Conservation (phyloP, 805 yeast species). For the Naumovozyma castellii region DNA sequence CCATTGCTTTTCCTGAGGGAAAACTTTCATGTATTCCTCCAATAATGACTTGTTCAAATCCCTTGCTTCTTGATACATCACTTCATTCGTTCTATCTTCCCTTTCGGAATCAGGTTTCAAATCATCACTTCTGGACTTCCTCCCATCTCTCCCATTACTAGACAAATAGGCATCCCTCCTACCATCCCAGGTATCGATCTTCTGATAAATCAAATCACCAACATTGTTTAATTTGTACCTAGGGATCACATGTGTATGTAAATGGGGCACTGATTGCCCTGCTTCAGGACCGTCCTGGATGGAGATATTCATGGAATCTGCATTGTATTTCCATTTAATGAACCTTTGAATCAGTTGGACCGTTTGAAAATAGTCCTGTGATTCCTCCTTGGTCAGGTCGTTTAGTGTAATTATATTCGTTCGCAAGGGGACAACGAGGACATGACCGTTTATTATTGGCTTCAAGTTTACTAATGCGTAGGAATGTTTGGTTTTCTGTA, state of each 20-base stretch:
- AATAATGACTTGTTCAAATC: conserved; percentile 38
- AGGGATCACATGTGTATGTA: conserved; percentile 91
- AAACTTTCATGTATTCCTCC: conserved; percentile 7
- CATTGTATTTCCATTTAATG: conserved; percentile 56
- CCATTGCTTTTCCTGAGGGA: conserved; percentile 5
- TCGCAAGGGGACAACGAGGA: conserved; percentile 76
- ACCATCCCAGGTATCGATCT: conserved; percentile 48
- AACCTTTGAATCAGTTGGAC: conserved; percentile 63
- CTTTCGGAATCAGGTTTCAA: conserved; percentile 45
- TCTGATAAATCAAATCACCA: conserved; percentile 67
- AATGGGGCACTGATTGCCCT: conserved; percentile 92
- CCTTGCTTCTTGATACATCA: conserved; percentile 64
- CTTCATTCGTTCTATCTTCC: conserved; percentile 45
- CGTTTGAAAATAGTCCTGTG: conserved; percentile 66
- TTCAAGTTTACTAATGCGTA: conserved; percentile 85
- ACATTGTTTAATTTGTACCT: conserved; percentile 48
- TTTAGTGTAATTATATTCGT: conserved; percentile 48
- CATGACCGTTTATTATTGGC: conserved; percentile 93
- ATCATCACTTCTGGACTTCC: conserved; percentile 18
- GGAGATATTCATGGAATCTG: conserved; percentile 80
- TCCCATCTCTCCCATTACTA: conserved; percentile 14
- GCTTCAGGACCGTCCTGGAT: conserved; percentile 96
- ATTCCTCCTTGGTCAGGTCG: conserved; percentile 65
- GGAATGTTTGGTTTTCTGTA: conserved; percentile 47
- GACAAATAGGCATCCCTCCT: conserved; percentile 25